Base-by-base conservation (phyloP, 208 protist species). In the Wallacemonas collosoma region DNA sequence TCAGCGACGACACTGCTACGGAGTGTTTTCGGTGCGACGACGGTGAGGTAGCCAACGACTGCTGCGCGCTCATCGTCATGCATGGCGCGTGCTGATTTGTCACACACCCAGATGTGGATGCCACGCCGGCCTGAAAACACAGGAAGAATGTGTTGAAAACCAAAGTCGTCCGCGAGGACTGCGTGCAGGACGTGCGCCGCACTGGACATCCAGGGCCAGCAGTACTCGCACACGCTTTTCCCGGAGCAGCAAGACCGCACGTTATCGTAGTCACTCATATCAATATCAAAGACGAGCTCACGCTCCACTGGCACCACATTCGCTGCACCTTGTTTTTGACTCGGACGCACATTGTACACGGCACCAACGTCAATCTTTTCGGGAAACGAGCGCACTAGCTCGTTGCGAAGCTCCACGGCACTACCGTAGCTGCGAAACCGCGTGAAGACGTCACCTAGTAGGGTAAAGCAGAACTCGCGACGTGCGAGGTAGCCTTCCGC, bases 281-380 rank as follows among this genome's bases (percentile, higher is more conserved):
- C 99, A 77, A 99, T 99, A 96, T 99, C 99, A 74, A 99, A 99
- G 4, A 99, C 96, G 1, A 99, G 88, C 81, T 99, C 98, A 14
- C 97, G 97, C 80, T 99, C 89, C 5, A 93, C 64, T 2, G 96
- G 85, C 7, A 86, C 71, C 43, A 94, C 81, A 67, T 94, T 88
- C n/a, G 72, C 66, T n/a, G 81, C 81, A 17, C 76, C 75, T 56
- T 94, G 88, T 70, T 96, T 96, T 66, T 95, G 86, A 72, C 87
- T 95, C 0, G 90, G 90, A 0, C 89, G 88, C 50, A 95, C 86
- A 48, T 86, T 93, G 81, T 95, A 97, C 43, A 97, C 90, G 2
- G 90, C 93, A 11, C 93, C 93, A 12, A 92, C 90, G 71, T 97
- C 93, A 70, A 97, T 94, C 72, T 97, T 97, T 61, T 97, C 90